Evolutionary conservation across 331 rosid genomes (phyloP).

Genomic region (Arachis monticola): DNA sequence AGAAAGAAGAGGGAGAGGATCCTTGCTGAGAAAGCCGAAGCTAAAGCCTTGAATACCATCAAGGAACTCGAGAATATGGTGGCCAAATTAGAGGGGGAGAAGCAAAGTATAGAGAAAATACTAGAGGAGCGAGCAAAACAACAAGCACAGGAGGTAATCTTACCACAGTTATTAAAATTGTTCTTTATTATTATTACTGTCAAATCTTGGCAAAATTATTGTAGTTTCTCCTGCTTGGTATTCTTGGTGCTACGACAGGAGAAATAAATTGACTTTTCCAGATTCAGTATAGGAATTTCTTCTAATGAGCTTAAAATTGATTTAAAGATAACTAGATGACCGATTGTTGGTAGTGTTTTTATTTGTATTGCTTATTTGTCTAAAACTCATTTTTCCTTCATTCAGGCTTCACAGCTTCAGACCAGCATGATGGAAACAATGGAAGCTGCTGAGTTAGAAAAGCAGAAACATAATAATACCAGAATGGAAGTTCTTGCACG

Average conservation of each 20-base stretch:
- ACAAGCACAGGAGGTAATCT: slow-evolving; percentile 89
- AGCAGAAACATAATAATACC: slow-evolving; percentile 90
- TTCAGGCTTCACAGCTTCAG: slow-evolving; percentile 92
- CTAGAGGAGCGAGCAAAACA: slow-evolving; percentile 84
- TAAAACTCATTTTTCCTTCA: slow-evolving; percentile 31
- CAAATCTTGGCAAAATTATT: slow-evolving; percentile 3
- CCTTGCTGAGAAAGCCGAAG: slow-evolving; percentile 89
- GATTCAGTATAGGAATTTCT: slow-evolving; percentile 21
- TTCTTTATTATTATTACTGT: slow-evolving; percentile 17
- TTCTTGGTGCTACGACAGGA: neutral
- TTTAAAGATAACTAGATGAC: slow-evolving; percentile 1
- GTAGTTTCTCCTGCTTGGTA: neutral
- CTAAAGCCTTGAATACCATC: slow-evolving; percentile 77
- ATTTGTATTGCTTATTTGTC: slow-evolving; percentile 20
- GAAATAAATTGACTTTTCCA: neutral
- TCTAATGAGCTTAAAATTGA: slow-evolving; percentile 4
- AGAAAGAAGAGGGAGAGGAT: slow-evolving; percentile 69
- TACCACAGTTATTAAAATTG: slow-evolving; percentile 8
- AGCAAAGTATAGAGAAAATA: slow-evolving; percentile 92
- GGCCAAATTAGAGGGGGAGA: slow-evolving; percentile 97
- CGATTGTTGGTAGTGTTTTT: slow-evolving; percentile 8
- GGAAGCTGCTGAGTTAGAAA: slow-evolving; percentile 95
- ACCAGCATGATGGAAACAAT: slow-evolving; percentile 87
- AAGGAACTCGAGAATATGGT: slow-evolving; percentile 84
- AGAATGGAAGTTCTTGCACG: slow-evolving; percentile 83